Evolutionary conservation across 2,329 filamentous ascomycete species (phyloP).

Genomic region (Pseudopyrenochaeta lycopersici): DNA sequence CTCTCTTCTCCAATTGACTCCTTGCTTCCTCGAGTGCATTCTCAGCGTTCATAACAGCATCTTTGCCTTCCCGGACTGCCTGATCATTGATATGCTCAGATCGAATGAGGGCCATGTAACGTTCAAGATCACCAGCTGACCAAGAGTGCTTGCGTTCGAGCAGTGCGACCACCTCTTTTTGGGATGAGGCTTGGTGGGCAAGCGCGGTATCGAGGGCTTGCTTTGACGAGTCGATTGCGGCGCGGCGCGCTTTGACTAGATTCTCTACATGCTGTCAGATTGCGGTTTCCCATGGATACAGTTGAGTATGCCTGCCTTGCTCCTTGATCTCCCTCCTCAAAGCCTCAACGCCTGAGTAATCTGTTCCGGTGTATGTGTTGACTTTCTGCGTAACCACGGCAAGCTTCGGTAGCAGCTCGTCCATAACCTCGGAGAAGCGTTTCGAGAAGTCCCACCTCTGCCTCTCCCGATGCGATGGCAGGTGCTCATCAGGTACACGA

Average conservation of each 20-base stretch:
- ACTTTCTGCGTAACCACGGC: constrained; percentile 86
- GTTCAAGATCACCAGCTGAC: constrained; percentile 85
- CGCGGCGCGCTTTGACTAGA: constrained; percentile 67
- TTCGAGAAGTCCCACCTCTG: constrained; percentile 67
- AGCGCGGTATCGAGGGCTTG: constrained; percentile 84
- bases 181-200: constrained; percentile 81
- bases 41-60: constrained; percentile 78
- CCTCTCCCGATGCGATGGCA: constrained; percentile 63
- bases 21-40: constrained; percentile 79
- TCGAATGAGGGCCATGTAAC: constrained; percentile 91
- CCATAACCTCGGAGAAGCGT: constrained; percentile 79
- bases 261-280: constrained; percentile 53
- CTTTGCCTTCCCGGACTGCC: constrained; percentile 76
- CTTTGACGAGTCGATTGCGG: constrained; percentile 75
- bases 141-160: constrained; percentile 94
- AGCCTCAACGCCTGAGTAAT: constrained; percentile 86
- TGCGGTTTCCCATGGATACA: neutral
- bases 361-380: constrained; percentile 88
- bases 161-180: constrained; percentile 94
- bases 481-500: constrained; percentile 49
- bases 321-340: constrained; percentile 80
- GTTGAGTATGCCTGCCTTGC: constrained; percentile 59
- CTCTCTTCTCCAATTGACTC: constrained; percentile 79
- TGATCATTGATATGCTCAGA: constrained; percentile 94
- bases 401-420: constrained; percentile 84